Evolutionary conservation across 2,329 filamentous ascomycete genomes (phyloP).

Genomic region (Hymenoscyphus fraxineus): DNA sequence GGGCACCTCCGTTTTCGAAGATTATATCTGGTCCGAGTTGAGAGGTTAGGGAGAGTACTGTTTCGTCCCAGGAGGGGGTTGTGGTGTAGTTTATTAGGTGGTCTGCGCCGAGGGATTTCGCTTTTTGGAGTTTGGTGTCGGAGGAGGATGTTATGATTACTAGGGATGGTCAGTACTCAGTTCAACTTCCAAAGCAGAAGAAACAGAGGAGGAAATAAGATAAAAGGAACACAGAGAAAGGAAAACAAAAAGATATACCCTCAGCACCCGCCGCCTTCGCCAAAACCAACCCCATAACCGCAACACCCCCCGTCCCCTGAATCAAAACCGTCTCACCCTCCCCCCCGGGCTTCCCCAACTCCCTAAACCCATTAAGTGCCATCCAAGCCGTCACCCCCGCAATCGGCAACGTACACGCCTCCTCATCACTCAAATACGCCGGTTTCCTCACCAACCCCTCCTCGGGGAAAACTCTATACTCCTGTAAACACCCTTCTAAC

Average conservation of each 20-base stretch:
- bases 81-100: slow-evolving; percentile 52
- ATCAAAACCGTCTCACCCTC: slow-evolving; percentile 45
- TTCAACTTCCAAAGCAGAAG: background rate
- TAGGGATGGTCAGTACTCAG: slow-evolving; percentile 24
- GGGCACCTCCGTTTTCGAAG: slow-evolving; percentile 51
- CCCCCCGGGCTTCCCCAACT: slow-evolving; percentile 48
- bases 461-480: slow-evolving; percentile 57
- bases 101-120: slow-evolving; percentile 49
- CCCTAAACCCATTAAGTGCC: slow-evolving; percentile 58
- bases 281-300: slow-evolving; percentile 50
- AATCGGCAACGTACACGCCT: slow-evolving; percentile 58
- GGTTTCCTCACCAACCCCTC: slow-evolving; percentile 54
- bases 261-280: slow-evolving; percentile 49
- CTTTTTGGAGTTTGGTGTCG: slow-evolving; percentile 47
- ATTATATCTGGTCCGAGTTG: slow-evolving; percentile 50
- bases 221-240: background rate
- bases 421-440: slow-evolving; percentile 53
- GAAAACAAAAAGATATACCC: slow-evolving; percentile 36
- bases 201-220: background rate
- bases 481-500: slow-evolving; percentile 56
- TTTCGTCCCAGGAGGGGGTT: slow-evolving; percentile 48
- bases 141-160: slow-evolving; percentile 53
- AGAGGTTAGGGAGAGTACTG: slow-evolving; percentile 44
- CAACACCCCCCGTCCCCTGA: slow-evolving; percentile 53
- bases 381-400: slow-evolving; percentile 63